phyloP scores from a whole-genome alignment of 345 rosid genomes.

The Carallia pectinifolia region DNA sequence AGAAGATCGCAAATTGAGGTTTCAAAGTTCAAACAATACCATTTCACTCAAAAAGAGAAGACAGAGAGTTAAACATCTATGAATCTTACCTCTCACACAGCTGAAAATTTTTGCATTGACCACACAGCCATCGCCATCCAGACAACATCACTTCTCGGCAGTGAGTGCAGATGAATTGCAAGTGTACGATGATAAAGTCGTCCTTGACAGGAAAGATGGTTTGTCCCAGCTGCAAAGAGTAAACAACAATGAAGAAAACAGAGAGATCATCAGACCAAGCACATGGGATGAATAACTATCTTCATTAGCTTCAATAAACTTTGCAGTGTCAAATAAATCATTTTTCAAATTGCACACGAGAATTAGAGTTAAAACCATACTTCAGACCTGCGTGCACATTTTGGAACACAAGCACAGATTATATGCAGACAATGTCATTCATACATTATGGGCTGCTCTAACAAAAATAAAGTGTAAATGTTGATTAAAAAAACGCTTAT shows the following conservation, averaged over 20 bases:
- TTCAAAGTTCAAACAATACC: neutral
- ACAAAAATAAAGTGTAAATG: too few relatives aligned
- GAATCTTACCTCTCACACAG: conserved; percentile 56
- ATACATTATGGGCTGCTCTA: too few relatives aligned
- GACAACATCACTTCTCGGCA: conserved; percentile 48
- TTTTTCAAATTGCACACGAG: too few relatives aligned
- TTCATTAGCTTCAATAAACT: neutral
- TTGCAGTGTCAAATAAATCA: too few relatives aligned
- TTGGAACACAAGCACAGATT: too few relatives aligned
- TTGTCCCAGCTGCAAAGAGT: conserved; percentile 45
- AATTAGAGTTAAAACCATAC: too few relatives aligned
- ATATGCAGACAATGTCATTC: too few relatives aligned
- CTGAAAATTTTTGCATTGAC: conserved; percentile 58
- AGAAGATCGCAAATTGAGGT: neutral
- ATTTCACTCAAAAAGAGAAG: neutral
- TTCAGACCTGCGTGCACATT: too few relatives aligned
- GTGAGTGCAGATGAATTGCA: conserved; percentile 51
- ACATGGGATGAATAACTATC: neutral
- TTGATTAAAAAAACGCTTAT: too few relatives aligned
- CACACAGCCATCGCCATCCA: conserved; percentile 57
- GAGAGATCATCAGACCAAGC: conserved; percentile 3
- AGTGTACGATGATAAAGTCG: conserved; percentile 52
- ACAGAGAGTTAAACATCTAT: neutral
- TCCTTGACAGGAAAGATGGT: conserved; percentile 46
- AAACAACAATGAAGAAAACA: conserved; percentile 15